phyloP scores from a whole-genome alignment of 2,329 filamentous ascomycete species.

The Lasiodiplodia theobromae region DNA sequence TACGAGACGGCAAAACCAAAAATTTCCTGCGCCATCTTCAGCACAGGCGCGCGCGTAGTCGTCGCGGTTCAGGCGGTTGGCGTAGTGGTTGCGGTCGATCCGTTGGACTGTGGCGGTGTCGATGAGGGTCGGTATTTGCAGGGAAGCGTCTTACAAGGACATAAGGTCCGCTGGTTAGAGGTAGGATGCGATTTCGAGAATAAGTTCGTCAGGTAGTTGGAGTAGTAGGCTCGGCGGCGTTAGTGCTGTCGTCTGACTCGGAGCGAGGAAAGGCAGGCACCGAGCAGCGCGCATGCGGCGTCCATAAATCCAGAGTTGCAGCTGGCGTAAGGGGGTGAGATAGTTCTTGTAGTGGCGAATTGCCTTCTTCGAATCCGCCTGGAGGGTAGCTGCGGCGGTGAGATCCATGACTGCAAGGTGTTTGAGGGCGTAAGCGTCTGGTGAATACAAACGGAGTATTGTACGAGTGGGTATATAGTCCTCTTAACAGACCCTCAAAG shows the following conservation, averaged over 20 bases:
- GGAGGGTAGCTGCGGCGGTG: no score
- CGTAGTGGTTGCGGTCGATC: background rate
- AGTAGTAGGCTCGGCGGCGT: background rate
- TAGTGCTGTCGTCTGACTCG: background rate
- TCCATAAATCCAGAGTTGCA: no score
- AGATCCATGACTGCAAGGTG: no score
- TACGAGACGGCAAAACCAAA: background rate
- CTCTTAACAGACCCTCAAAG: no score
- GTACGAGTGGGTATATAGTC: no score
- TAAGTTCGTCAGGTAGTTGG: background rate
- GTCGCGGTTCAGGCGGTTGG: background rate
- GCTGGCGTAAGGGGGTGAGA: no score
- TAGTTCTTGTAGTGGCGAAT: no score
- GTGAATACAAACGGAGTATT: no score
- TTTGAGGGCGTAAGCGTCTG: no score
- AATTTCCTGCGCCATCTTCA: background rate
- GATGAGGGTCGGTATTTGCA: background rate
- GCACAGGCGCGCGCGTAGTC: background rate
- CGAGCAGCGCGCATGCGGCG: background rate
- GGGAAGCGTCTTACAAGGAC: background rate
- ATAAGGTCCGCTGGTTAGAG: background rate
- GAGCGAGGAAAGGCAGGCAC: background rate
- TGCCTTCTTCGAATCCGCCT: no score
- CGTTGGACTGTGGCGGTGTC: background rate
- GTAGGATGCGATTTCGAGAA: background rate